Evolutionary conservation across 176 grass and related monocot genomes (phyloP).

Genomic region (Aechmea fasciata): DNA sequence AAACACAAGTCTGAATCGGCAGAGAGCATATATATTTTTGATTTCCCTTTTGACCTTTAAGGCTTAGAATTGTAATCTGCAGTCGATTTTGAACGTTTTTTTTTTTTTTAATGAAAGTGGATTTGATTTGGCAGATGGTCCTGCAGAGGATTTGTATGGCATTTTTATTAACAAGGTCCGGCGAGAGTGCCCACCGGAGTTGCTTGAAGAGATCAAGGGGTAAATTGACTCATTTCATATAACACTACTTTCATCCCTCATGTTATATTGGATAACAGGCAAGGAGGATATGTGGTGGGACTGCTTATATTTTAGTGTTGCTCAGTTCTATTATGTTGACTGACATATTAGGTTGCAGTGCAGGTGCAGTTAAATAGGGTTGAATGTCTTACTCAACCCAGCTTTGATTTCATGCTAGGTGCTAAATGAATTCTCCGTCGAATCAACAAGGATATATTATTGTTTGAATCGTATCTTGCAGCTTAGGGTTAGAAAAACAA

Average conservation of each 20-base stretch:
- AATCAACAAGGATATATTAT: no score
- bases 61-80: not conserved
- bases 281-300: no score
- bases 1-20: no score
- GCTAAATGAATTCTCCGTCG: no score
- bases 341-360: no score
- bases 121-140: slow-evolving; percentile 47
- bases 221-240: slow-evolving; percentile 6
- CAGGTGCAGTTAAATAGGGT: no score
- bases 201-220: slow-evolving; percentile 75
- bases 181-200: slow-evolving; percentile 61
- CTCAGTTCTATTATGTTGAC: not conserved
- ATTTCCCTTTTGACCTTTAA: not conserved
- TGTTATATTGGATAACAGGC: not conserved
- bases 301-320: not conserved
- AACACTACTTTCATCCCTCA: not conserved
- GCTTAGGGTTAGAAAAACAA: no score
- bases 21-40: no score
- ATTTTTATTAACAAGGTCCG: slow-evolving; percentile 77
- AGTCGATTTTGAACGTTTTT: not conserved
- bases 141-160: slow-evolving; percentile 88
- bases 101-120: not conserved
- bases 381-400: no score
- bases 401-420: no score
- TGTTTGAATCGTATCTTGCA: no score